Evolutionary conservation across 305 asterid genomes (phyloP), one percentile per base, ranked within the genome.

Genomic region (Fraxinus greggii): DNA sequence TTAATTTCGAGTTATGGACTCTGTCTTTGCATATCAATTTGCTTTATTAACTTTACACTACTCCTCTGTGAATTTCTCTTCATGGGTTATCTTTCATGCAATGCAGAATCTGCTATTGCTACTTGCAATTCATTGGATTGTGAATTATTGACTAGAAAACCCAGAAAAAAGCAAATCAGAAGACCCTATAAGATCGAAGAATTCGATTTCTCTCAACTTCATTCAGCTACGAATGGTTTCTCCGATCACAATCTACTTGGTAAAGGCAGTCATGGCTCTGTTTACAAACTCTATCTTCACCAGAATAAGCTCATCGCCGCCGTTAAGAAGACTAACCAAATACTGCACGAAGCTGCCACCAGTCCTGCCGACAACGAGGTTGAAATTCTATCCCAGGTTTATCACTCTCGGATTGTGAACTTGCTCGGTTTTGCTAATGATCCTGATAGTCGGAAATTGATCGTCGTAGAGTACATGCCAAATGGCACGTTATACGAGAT

Each of bases 381-480:
- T 69, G 98, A 92, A 45, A 86, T 93, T 40, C 93, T 95, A 0
- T 92, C 98, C 7, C 86, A 89, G 32, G 85, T 93, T 6, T 85
- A 84, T 21, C 91, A 92, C 77, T 88, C 92, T 19, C 85, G 98
- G 21, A 84, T 95, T 0, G 98, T 95, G 35, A 95, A 95, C 51
- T 83, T 95, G 24, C 77, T 93, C 2, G 98, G 98, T 1, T 91
- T 86, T 40, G 92, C 91, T 4, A 31, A 75, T 0, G 95, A 91
- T 45, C 61, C 87, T 17, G 78, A 84, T 12, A 86, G 81, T 9
- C 86, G 86, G 26, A 95, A 87, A 82, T 4, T 93, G 36, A 85
- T 92, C 83, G 94, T 95, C 1, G 98, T 93, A 0, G 97, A 93
- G 89, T 91, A 88, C 86, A 95, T 95, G 98, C 95, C 97, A 1